Evolutionary conservation across 139 green algal species (phyloP), one percentile per base, ranked within the genome.

Genomic region (Spirogloea muscicola): DNA sequence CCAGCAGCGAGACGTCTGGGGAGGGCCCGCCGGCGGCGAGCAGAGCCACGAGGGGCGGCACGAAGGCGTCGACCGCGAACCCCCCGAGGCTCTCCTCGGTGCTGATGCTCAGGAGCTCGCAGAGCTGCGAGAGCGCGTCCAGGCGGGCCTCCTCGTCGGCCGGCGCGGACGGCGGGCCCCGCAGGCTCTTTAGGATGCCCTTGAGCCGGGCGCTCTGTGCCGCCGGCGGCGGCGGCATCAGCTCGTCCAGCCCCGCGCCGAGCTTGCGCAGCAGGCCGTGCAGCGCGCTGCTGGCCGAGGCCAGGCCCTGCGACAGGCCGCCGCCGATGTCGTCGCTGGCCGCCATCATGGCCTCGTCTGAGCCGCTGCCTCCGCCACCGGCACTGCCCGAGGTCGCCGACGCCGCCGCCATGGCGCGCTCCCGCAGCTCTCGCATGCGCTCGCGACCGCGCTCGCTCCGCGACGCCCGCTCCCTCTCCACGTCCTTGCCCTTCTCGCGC

Each of bases 1-100:
- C 93, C 51, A 98, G 81, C 59, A 98, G 86, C 91, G 96, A 96
- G 27, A 95, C 82, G 78, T 98, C 93, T 0, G 93, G 86, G 68
- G 89, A 95, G 83, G 94, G 88, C 82, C 97, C 93, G 41, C 77
- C 68, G 41, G 90, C 88, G 51, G 90, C 88, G 51, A 97, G 82
- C 42, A 93, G 75, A 25, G 89, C 76, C 68, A 98, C 90, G 82
- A 98, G 86, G 49, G 92, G 49, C 21, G 92, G 92, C 49, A 97
- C 88, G 18, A 94, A 87, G 46, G 86, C 74, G 52, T 98, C 93
- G 0, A 91, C 73, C 10, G 90, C 89, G 58, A 97, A 93, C 0
- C 84, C 80, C 29, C 68, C 79, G 37, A 98, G 84, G 0, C 77
- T 79, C 68, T 98, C 93, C 65, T 98, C 93, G 2, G 84, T 91